Percentiles rank a stretch among this genome's conserved stretches.
phyloP scores from a whole-genome alignment of 495 filamentous ascomycete genomes.

The Neurospora pannonica region DNA sequence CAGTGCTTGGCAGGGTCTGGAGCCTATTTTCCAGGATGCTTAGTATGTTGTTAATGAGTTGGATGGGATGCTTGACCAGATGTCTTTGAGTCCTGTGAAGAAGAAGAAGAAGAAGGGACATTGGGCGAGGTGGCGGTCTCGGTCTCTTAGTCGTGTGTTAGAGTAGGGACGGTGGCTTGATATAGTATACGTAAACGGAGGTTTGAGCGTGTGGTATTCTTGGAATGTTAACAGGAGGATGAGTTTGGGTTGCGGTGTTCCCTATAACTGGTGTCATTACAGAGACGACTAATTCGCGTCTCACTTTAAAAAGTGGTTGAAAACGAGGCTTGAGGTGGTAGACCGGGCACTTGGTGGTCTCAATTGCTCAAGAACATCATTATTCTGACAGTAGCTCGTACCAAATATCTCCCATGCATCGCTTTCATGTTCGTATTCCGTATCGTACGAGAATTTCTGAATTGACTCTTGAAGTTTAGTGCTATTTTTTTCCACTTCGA shows the following conservation, averaged over 20 bases:
- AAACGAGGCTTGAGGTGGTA: background rate
- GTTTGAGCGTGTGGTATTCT: background rate
- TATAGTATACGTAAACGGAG: background rate
- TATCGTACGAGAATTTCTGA: background rate
- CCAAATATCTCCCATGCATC: background rate
- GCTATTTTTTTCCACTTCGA: background rate
- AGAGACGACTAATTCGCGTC: background rate
- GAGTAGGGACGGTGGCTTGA: background rate
- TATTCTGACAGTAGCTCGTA: background rate
- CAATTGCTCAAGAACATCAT: background rate
- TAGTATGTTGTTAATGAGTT: background rate
- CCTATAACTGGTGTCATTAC: background rate
- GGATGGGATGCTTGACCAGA: background rate
- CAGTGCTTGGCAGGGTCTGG: constrained; percentile 38
- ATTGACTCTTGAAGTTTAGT: background rate
- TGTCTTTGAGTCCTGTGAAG: background rate
- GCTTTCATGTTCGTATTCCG: background rate
- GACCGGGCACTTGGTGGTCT: background rate
- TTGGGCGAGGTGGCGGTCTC: background rate
- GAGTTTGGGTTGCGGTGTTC: background rate
- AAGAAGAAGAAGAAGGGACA: background rate
- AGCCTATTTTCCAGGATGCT: constrained; percentile 31
- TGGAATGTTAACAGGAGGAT: background rate
- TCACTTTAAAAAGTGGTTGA: background rate
- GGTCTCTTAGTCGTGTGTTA: background rate